Conservation (phyloP, 495 filamentous ascomycete species). For the Aspergillus asperescens region DNA sequence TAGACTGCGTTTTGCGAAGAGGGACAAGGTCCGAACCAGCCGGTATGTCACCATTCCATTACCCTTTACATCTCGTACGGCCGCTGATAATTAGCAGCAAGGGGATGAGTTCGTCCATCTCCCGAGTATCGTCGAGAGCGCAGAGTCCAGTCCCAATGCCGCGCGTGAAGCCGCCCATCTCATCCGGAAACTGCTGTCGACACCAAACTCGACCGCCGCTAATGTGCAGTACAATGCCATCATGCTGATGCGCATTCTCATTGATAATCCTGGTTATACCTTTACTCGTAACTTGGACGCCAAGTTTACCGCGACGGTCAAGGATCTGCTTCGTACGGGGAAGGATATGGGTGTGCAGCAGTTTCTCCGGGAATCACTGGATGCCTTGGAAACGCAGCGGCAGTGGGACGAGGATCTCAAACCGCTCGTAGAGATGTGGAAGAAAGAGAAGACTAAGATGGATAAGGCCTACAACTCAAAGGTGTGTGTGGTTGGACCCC, state of each 20-base stretch:
- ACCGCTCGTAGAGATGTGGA: slow-evolving; percentile 75
- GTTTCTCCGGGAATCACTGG: slow-evolving; percentile 79
- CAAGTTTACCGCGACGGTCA: slow-evolving; percentile 70
- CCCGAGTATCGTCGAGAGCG: slow-evolving; percentile 89
- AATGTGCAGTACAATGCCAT: slow-evolving; percentile 90
- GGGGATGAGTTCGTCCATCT: slow-evolving; percentile 89
- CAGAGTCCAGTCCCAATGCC: slow-evolving; percentile 84
- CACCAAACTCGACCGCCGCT: slow-evolving; percentile 55
- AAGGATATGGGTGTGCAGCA: slow-evolving; percentile 73
- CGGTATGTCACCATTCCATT: slow-evolving; percentile 41
- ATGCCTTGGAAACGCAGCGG: slow-evolving; percentile 63
- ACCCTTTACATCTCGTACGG: not conserved
- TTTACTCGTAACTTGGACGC: slow-evolving; percentile 83
- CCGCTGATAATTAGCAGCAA: slow-evolving; percentile 27
- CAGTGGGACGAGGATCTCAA: slow-evolving; percentile 65
- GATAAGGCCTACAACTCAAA: not conserved
- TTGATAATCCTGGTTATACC: slow-evolving; percentile 82
- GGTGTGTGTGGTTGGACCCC: not conserved
- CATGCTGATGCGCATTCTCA: slow-evolving; percentile 90
- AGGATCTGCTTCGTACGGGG: slow-evolving; percentile 67
- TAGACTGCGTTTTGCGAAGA: slow-evolving; percentile 76
- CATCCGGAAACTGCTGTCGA: slow-evolving; percentile 76
- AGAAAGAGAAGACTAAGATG: slow-evolving; percentile 64
- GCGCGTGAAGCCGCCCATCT: slow-evolving; percentile 68
- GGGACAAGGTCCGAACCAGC: slow-evolving; percentile 54